Evolutionary conservation across 495 filamentous ascomycete genomes (phyloP).

Genomic region (Aspergillus campestris): DNA sequence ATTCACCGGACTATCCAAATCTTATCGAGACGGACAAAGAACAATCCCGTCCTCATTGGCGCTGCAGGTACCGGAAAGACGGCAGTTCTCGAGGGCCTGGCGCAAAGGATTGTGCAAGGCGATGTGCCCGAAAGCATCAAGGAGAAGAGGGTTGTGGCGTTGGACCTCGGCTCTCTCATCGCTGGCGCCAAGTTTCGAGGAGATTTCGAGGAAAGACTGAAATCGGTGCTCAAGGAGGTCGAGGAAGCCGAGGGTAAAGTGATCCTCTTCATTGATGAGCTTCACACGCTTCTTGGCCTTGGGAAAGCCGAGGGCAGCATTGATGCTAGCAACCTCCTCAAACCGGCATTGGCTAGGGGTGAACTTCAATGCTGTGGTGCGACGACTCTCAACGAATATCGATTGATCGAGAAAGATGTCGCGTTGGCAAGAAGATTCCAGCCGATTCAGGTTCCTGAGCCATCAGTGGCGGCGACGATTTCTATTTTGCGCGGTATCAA

Average conservation of each 20-base stretch:
- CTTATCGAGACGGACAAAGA: constrained; percentile 87
- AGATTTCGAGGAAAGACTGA: constrained; percentile 92
- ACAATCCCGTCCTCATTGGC: constrained; percentile 93
- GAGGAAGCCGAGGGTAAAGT: constrained; percentile 80
- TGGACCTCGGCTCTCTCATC: constrained; percentile 87
- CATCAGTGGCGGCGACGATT: constrained; percentile 83
- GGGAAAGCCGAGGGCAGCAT: constrained; percentile 95
- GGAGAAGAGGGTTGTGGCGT: constrained; percentile 76
- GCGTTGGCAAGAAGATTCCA: constrained; percentile 90
- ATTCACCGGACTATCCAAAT: constrained; percentile 94
- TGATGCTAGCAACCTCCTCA: constrained; percentile 90
- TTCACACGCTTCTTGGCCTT: constrained; percentile 84
- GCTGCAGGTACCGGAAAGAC: constrained; percentile 93
- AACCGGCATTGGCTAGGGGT: constrained; percentile 85
- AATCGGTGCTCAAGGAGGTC: constrained; percentile 84
- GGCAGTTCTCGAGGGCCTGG: constrained; percentile 85
- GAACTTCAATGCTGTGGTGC: constrained; percentile 94
- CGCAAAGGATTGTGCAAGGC: constrained; percentile 80
- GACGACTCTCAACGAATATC: constrained; percentile 86
- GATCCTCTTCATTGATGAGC: constrained; percentile 92
- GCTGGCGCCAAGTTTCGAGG: constrained; percentile 93
- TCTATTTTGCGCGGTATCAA: constrained; percentile 96
- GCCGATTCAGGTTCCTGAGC: constrained; percentile 82
- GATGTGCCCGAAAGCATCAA: constrained; percentile 97
- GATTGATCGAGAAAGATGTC: constrained; percentile 91